Conservation (phyloP, 2,329 filamentous ascomycete species). For the Cladosporium phlei region DNA sequence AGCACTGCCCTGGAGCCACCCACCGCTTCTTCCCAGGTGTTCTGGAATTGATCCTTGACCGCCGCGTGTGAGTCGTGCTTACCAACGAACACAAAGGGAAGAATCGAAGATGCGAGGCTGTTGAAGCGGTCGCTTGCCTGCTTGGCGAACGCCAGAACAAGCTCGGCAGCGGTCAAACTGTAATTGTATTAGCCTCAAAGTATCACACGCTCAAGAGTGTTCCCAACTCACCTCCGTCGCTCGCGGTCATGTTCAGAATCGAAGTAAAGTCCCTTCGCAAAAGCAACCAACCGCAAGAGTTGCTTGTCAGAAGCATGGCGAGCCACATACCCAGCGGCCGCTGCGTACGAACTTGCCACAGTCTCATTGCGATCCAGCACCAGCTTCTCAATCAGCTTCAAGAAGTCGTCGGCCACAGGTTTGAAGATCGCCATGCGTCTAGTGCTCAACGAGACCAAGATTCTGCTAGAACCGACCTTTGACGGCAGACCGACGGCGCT, state of each 20-base stretch:
- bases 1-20: conserved; percentile 76
- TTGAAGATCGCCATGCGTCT: conserved; percentile 70
- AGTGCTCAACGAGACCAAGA: conserved; percentile 79
- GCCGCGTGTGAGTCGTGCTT: conserved; percentile 81
- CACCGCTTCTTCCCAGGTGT: conserved; percentile 87
- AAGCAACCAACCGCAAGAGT: conserved; percentile 50
- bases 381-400: conserved; percentile 73
- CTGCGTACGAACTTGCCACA: conserved; percentile 83
- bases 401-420: conserved; percentile 68
- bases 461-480: conserved; percentile 83
- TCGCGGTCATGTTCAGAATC: conserved; percentile 67
- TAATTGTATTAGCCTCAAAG: conserved; percentile 24
- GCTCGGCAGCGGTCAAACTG: conserved; percentile 73
- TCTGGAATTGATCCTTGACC: conserved; percentile 71
- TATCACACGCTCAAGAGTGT: neutral
- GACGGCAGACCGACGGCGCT: conserved; percentile 84
- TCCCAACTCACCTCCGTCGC: conserved; percentile 8
- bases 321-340: conserved; percentile 78
- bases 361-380: conserved; percentile 90
- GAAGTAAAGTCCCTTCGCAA: conserved; percentile 69
- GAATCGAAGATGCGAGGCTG: conserved; percentile 64
- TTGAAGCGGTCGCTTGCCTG: conserved; percentile 85
- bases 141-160: conserved; percentile 78
- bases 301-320: conserved; percentile 57
- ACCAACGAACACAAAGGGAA: conserved; percentile 84